Evolutionary conservation across 768 basidiomycete genomes (phyloP).

Genomic region (Porphyrellus cyaneotinctus): DNA sequence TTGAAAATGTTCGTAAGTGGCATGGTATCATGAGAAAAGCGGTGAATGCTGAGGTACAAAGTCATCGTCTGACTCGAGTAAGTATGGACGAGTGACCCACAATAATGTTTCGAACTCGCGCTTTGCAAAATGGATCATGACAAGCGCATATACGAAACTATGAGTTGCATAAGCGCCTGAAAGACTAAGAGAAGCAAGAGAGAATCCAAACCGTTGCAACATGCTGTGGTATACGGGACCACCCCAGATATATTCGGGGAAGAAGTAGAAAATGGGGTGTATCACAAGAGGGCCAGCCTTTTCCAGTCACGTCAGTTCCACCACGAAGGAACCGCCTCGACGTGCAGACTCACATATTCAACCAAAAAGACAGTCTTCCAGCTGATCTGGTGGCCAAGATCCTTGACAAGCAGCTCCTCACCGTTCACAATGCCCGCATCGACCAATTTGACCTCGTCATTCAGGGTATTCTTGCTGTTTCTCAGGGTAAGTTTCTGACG

Average conservation of each 20-base stretch:
- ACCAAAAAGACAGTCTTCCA: constrained; percentile 88
- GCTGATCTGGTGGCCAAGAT: constrained; percentile 84
- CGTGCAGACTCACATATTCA: constrained; percentile 77
- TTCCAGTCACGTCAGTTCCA: constrained; percentile 1
- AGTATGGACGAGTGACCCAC: constrained; percentile 38
- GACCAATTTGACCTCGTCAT: constrained; percentile 58
- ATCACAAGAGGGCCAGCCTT: constrained; percentile 86
- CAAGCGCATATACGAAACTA: constrained; percentile 68
- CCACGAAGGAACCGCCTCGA: not conserved
- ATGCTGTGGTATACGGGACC: constrained; percentile 64
- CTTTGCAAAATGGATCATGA: constrained; percentile 86
- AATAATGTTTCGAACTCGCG: constrained; percentile 91
- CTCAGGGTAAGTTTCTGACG: constrained; percentile 73
- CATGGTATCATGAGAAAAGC: constrained; percentile 95
- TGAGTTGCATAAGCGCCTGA: constrained; percentile 5
- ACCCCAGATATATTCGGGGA: constrained; percentile 68
- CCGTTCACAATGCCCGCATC: constrained; percentile 56
- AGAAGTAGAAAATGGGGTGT: constrained; percentile 80
- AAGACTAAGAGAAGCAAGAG: not conserved
- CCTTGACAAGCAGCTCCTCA: constrained; percentile 74
- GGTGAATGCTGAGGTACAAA: constrained; percentile 64
- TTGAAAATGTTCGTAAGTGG: constrained; percentile 80
- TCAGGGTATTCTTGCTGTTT: constrained; percentile 56
- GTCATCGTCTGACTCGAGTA: not conserved
- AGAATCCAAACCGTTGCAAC: constrained; percentile 60